Percentiles rank a stretch among this genome's conserved stretches.
Evolutionary conservation across 345 rosid species (phyloP).

Genomic region (Eucalyptus tenuipes): DNA sequence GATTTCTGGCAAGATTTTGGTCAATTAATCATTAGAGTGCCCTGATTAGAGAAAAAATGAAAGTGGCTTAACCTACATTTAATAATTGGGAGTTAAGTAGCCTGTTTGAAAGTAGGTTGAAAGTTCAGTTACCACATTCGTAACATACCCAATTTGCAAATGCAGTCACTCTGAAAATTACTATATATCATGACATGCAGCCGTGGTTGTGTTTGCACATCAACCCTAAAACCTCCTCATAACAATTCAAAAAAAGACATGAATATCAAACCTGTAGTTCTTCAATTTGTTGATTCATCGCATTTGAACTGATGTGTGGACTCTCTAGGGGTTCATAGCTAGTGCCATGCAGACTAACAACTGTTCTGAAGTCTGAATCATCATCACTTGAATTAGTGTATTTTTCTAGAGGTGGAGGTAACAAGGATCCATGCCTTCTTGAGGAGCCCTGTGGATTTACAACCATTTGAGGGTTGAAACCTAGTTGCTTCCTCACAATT

Average conservation of each 20-base stretch:
- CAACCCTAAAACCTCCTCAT: background rate
- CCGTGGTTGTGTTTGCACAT: background rate
- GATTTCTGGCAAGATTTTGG: background rate
- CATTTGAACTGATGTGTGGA: constrained; percentile 23
- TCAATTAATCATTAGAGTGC: background rate
- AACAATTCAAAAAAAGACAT: background rate
- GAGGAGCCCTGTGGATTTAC: constrained; percentile 22
- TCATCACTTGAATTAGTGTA: constrained; percentile 32
- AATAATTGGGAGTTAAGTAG: background rate
- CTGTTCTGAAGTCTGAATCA: constrained; percentile 8
- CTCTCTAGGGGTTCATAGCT: constrained; percentile 4
- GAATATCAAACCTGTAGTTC: constrained; percentile 49
- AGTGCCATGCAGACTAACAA: constrained; percentile 24
- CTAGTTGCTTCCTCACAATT: constrained; percentile 27
- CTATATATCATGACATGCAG: background rate
- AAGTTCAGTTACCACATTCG: background rate
- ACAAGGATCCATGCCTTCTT: constrained; percentile 29
- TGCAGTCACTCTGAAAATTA: background rate
- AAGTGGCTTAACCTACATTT: background rate
- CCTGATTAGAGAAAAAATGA: background rate
- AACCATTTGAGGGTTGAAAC: background rate
- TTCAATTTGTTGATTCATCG: constrained; percentile 43
- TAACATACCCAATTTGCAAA: background rate
- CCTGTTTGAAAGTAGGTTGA: background rate
- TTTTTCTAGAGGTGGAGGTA: constrained; percentile 62